A percentile compares a stretch with the other conserved stretches of the same genome.
Evolutionary conservation across 2,329 filamentous ascomycete species (phyloP).

Genomic region (Alternaria arbusti): DNA sequence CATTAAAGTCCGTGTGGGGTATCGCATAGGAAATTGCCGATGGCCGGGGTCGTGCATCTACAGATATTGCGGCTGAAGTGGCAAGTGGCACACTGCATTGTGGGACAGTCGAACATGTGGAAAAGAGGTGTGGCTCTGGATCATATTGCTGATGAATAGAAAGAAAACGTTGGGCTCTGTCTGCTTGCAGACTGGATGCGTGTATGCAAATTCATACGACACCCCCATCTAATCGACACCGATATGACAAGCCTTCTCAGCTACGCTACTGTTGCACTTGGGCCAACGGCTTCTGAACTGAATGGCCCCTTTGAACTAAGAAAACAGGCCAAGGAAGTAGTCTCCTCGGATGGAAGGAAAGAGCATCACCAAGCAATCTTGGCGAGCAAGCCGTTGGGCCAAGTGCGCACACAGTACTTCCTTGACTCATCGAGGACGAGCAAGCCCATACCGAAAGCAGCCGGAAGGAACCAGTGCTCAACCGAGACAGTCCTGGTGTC

Average conservation of each 20-base stretch:
- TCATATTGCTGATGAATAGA: slow-evolving; percentile 29
- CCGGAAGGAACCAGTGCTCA: slow-evolving; percentile 78
- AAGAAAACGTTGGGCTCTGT: slow-evolving; percentile 9
- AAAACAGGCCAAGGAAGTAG: neutral
- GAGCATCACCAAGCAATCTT: slow-evolving; percentile 66
- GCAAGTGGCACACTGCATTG: neutral
- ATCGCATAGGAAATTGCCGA: slow-evolving; percentile 2
- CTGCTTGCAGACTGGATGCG: neutral
- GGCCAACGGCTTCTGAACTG: neutral
- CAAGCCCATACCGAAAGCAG: slow-evolving; percentile 71
- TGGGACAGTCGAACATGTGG: slow-evolving; percentile 2
- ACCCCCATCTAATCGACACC: neutral
- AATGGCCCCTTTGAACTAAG: neutral
- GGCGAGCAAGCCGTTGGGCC: slow-evolving; percentile 63
- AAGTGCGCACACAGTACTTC: slow-evolving; percentile 67
- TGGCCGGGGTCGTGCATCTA: neutral
- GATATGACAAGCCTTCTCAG: neutral
- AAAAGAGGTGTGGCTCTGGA: slow-evolving; percentile 11
- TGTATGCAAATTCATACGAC: neutral
- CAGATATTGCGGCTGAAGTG: slow-evolving; percentile 17
- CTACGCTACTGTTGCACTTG: neutral
- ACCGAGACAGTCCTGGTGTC: slow-evolving; percentile 69
- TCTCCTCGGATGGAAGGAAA: neutral
- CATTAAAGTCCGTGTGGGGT: slow-evolving; percentile 17
- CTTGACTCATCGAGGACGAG: slow-evolving; percentile 70